Evolutionary conservation across 2,329 filamentous ascomycete species (phyloP).

Genomic region (Aspergillus sp.): DNA sequence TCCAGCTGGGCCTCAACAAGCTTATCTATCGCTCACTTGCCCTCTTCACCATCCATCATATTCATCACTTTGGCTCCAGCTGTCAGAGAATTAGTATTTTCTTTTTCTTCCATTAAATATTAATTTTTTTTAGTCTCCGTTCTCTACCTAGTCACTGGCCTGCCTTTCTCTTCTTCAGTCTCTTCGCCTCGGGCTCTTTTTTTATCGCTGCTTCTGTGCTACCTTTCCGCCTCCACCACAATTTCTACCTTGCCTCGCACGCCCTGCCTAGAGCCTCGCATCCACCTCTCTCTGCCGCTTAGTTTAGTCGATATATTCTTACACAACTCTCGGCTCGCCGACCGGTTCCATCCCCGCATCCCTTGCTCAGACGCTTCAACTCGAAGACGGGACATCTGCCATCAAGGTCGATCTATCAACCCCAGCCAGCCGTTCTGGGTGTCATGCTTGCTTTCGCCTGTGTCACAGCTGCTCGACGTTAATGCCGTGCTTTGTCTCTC

Average conservation of each 20-base stretch:
- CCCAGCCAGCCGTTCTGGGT: conserved; percentile 21
- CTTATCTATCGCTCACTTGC: background rate
- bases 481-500: conserved; percentile 37
- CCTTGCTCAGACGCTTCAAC: conserved; percentile 5
- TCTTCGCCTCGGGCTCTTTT: conserved; percentile 10
- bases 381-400: conserved; percentile 6
- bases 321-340: background rate
- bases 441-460: conserved; percentile 36
- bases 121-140: conserved; percentile 20
- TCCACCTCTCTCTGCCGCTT: conserved; percentile 13
- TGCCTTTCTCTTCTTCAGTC: conserved; percentile 2
- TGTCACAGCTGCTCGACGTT: conserved; percentile 39
- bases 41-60: conserved; percentile 8
- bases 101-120: conserved; percentile 22
- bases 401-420: conserved; percentile 19
- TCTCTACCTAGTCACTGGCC: conserved; percentile 15
- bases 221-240: conserved; percentile 14
- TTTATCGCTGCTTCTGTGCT: conserved; percentile 7
- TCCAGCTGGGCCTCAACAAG: conserved; percentile 15
- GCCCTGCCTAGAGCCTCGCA: conserved; percentile 7
- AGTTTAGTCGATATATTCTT: conserved; percentile 14
- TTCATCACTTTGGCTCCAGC: conserved; percentile 16
- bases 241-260: conserved; percentile 8
- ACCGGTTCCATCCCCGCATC: conserved; percentile 1
- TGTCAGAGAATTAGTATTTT: conserved; percentile 19